These are phyloP conservation scores for Cryptosporidium viatorum DNA, from an alignment of 169 alveolate genomes.

Conservation along the genomic window DNA sequence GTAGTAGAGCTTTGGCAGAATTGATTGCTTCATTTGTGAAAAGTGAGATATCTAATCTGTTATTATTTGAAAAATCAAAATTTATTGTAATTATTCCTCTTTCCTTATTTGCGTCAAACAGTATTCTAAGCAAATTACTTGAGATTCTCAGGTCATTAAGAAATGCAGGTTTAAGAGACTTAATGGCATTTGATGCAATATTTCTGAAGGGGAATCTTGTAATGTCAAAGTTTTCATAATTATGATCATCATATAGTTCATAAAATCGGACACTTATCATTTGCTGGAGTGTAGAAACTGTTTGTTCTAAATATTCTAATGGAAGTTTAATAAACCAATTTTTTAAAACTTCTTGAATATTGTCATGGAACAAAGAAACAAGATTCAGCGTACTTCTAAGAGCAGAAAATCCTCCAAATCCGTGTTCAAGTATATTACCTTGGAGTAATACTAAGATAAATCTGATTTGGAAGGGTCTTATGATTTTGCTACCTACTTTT, in stretches of 20 bases:
- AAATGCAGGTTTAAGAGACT: constrained; percentile 36
- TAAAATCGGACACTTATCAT: constrained; percentile 43
- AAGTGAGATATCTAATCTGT: constrained; percentile 22
- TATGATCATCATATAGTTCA: constrained; percentile 24
- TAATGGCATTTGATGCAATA: neutral
- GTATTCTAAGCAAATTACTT: neutral
- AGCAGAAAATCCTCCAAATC: constrained; percentile 54
- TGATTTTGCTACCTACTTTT: neutral
- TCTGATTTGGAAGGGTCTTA: constrained; percentile 26
- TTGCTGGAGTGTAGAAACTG: constrained; percentile 38
- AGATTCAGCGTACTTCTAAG: constrained; percentile 26
- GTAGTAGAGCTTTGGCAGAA: constrained; percentile 17
- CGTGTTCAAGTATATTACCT: constrained; percentile 39
- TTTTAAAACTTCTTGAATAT: constrained; percentile 7
- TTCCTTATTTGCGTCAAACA: constrained; percentile 42
- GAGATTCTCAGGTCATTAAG: constrained; percentile 17
- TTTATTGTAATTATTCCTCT: neutral
- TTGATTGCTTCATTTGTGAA: constrained; percentile 31
- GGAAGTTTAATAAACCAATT: constrained; percentile 40
- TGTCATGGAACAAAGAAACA: neutral
- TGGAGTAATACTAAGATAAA: constrained; percentile 22
- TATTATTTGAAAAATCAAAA: constrained; percentile 20
- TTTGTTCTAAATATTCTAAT: constrained; percentile 8
- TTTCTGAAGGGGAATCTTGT: neutral
- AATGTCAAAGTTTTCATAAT: neutral